Conservation (phyloP, 345 rosid species). For the Ceriops zippeliana region DNA sequence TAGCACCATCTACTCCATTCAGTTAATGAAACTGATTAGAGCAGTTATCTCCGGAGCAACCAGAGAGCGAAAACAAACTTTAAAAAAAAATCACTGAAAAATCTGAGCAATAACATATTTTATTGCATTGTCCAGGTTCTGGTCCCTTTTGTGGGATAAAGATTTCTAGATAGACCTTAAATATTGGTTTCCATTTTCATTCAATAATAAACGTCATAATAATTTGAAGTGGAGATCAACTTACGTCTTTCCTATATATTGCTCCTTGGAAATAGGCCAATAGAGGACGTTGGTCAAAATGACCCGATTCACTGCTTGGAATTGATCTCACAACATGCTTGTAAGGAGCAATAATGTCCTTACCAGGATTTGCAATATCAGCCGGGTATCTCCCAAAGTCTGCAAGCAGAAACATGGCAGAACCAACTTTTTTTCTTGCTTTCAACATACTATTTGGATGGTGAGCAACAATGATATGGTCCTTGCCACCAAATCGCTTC, state of each 20-base stretch:
- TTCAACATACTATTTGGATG: constrained; percentile 73
- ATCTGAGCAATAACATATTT: background rate
- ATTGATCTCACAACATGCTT: constrained; percentile 69
- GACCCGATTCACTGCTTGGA: constrained; percentile 45
- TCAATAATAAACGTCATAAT: background rate
- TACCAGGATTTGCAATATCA: constrained; percentile 62
- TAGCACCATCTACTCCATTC: background rate
- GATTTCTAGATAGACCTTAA: background rate
- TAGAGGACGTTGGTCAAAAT: constrained; percentile 61
- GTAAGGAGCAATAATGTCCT: constrained; percentile 86
- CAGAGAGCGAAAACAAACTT: background rate
- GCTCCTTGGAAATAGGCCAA: constrained; percentile 87
- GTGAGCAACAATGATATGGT: constrained; percentile 42
- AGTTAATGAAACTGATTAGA: background rate
- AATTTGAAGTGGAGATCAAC: constrained; percentile 23
- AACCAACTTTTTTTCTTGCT: constrained; percentile 45
- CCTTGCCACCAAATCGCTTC: constrained; percentile 25
- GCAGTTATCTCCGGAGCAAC: background rate
- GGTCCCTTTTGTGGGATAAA: background rate
- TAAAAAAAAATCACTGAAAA: background rate
- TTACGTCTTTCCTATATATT: constrained; percentile 84
- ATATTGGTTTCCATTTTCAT: too few species aligned
- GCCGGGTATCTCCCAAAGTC: constrained; percentile 88
- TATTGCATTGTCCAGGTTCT: background rate
- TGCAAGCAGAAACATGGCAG: constrained; percentile 85